Evolutionary conservation across 106 monocot genomes (phyloP), one percentile per base, ranked within the genome.

Genomic region (Chionographis japonica): DNA sequence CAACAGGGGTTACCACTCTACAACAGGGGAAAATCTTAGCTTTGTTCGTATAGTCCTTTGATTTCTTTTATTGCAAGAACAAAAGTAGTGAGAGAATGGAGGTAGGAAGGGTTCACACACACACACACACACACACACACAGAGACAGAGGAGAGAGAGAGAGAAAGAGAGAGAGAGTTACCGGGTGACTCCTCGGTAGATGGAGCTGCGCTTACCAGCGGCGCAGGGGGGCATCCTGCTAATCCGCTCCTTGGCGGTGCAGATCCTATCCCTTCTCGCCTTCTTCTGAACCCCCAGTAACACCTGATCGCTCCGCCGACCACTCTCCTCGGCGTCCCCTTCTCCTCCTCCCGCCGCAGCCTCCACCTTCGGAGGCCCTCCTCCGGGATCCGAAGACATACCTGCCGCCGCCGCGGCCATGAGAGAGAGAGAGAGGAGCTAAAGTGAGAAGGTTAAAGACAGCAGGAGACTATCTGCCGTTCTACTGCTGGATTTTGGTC

Each of bases 171-270:
- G 37, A 10, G 39, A 39, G 7, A 2, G 10, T 50, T 72, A 92
- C 95, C 95, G 78, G 18, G 92, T 97, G 63, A 92, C 95, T 10
- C 95, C 95, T 39, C 95, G 71, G 70, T 97, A 97, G 69, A 97
- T 95, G 75, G 95, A 97, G 80, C 92, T 97, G 54, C 95, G 70
- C 71, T 92, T 97, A 8, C 95, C 95, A 17, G 95, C 95, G 40
- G 80, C 92, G 68, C 89, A 97, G 42, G 92, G 95, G n/a, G 89
- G 84, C 95, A 92, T 97, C 63, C 79, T 79, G 77, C 95, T 97
- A 87, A 97, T 97, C 64, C 95, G 80, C 66, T 97, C 92, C 84
- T 97, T 92, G 53, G 95, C 95, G 11, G 92, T 97, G 73, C 92
- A 89, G 8, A 86, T 83, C 76, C 86, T 75, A 74, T 84, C 88